phyloP scores from a whole-genome alignment of 257 asterid species.

The Parsonsia alboflavescens region DNA sequence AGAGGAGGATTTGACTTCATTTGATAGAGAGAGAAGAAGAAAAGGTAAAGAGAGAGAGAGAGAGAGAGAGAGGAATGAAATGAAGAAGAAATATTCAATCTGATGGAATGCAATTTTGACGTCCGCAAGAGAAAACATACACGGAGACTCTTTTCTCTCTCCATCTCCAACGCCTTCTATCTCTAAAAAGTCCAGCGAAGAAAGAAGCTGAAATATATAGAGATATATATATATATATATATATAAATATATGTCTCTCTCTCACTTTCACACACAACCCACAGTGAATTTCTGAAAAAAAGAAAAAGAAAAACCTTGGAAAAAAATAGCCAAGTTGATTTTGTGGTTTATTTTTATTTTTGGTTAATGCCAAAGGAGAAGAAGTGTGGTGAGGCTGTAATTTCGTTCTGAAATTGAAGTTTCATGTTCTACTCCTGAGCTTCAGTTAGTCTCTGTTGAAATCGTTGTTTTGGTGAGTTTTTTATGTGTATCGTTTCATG shows the following conservation, averaged over 20 bases:
- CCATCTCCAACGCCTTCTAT: slow-evolving; percentile 20
- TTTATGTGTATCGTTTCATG: neutral
- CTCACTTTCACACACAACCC: slow-evolving; percentile 6
- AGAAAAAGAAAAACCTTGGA: neutral
- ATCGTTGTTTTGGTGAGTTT: slow-evolving; percentile 10
- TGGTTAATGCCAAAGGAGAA: slow-evolving; percentile 9
- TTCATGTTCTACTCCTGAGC: slow-evolving; percentile 5
- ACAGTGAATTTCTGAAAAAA: neutral
- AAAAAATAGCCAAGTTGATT: neutral
- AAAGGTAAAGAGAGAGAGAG: slow-evolving; percentile 13
- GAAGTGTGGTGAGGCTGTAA: neutral
- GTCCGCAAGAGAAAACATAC: slow-evolving; percentile 37
- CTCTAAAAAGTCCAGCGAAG: slow-evolving; percentile 30
- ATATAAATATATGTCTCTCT: neutral
- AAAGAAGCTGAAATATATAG: slow-evolving; percentile 12
- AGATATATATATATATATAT: neutral
- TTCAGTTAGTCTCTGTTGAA: slow-evolving; percentile 13
- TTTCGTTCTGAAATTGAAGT: slow-evolving; percentile 7
- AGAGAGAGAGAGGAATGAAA: slow-evolving; percentile 18
- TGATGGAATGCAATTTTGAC: slow-evolving; percentile 37
- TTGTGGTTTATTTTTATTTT: neutral
- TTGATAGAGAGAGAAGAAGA: slow-evolving; percentile 14
- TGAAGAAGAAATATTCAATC: slow-evolving; percentile 35
- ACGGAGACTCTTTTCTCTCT: slow-evolving; percentile 12
- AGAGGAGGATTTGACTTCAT: slow-evolving; percentile 40